Evolutionary conservation across 2,329 filamentous ascomycete species (phyloP).

Genomic region (Aureobasidium sp.): DNA sequence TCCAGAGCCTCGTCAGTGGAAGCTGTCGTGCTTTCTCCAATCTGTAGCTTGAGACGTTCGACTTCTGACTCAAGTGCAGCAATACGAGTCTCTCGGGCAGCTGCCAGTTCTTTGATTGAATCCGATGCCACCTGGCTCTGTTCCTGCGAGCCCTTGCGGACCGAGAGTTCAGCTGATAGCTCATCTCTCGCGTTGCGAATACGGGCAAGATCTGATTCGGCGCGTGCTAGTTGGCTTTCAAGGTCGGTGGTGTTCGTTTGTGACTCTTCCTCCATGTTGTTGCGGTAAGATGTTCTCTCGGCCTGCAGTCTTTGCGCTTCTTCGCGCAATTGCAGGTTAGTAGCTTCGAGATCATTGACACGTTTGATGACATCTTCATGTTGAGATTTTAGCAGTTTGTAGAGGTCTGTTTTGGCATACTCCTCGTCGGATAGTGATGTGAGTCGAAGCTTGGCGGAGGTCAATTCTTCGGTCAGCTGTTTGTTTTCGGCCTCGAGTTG

Average conservation of each 20-base stretch:
- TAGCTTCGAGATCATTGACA: conserved; percentile 84
- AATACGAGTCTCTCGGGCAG: conserved; percentile 74
- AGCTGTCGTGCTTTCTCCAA: conserved; percentile 39
- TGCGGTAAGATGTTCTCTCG: conserved; percentile 75
- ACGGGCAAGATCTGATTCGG: conserved; percentile 78
- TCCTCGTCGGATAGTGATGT: conserved; percentile 82
- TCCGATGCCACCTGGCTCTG: conserved; percentile 63
- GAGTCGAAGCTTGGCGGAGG: conserved; percentile 59
- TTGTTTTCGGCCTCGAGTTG: conserved; percentile 70
- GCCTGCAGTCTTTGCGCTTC: conserved; percentile 79
- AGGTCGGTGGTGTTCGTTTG: conserved; percentile 67
- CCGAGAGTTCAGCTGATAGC: conserved; percentile 69
- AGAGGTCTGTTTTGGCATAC: conserved; percentile 84
- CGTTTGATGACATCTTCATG: conserved; percentile 89
- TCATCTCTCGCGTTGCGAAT: conserved; percentile 83
- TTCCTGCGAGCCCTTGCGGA: conserved; percentile 72
- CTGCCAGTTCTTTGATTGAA: conserved; percentile 72
- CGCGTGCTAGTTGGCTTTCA: conserved; percentile 71
- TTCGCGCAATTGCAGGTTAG: conserved; percentile 75
- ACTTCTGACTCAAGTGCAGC: conserved; percentile 75
- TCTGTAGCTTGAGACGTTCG: conserved; percentile 56
- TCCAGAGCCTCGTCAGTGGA: conserved; percentile 39
- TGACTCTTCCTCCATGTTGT: conserved; percentile 73
- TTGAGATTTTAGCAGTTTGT: conserved; percentile 83
- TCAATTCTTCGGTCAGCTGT: conserved; percentile 70